These are phyloP conservation scores for Magnaporthiopsis rhizophila DNA, from an alignment of 2,329 filamentous ascomycete species.

Conservation along the genomic window DNA sequence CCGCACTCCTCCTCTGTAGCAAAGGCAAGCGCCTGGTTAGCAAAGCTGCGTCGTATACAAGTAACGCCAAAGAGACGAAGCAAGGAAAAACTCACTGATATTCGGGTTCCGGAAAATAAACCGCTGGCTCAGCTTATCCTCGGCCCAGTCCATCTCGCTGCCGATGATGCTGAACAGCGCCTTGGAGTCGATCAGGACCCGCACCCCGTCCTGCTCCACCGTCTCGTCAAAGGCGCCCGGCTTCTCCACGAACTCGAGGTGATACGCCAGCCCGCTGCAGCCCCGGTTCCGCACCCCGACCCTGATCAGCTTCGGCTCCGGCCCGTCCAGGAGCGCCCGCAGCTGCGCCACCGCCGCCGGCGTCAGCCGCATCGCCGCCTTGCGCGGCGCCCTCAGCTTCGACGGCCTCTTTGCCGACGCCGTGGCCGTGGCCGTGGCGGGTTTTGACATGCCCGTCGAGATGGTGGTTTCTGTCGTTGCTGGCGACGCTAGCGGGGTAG, in stretches of 20 bases:
- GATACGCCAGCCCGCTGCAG: constrained; percentile 87
- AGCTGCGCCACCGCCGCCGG: constrained; percentile 73
- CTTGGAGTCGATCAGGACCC: constrained; percentile 94
- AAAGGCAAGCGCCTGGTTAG: neutral
- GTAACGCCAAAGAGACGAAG: neutral
- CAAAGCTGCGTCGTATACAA: constrained; percentile 12
- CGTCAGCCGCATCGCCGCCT: constrained; percentile 85
- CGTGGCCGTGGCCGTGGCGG: constrained; percentile 21
- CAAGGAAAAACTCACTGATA: constrained; percentile 65
- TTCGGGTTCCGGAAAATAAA: constrained; percentile 98
- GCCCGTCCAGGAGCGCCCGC: constrained; percentile 67
- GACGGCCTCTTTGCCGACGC: constrained; percentile 45
- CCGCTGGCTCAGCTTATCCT: constrained; percentile 85
- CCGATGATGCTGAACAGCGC: constrained; percentile 97
- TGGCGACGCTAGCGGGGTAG: neutral
- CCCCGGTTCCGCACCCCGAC: constrained; percentile 91
- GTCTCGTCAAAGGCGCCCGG: constrained; percentile 80
- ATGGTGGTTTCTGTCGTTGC: constrained; percentile 1
- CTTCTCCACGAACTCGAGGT: constrained; percentile 92
- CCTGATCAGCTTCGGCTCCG: constrained; percentile 85
- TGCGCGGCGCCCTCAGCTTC: constrained; percentile 65
- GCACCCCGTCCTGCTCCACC: constrained; percentile 93
- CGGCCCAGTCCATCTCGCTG: constrained; percentile 98
- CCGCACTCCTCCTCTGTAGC: constrained; percentile 86
- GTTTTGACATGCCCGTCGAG: constrained; percentile 15